Conservation (phyloP, 2,329 filamentous ascomycete genomes). For the Venturia oleaginea region DNA sequence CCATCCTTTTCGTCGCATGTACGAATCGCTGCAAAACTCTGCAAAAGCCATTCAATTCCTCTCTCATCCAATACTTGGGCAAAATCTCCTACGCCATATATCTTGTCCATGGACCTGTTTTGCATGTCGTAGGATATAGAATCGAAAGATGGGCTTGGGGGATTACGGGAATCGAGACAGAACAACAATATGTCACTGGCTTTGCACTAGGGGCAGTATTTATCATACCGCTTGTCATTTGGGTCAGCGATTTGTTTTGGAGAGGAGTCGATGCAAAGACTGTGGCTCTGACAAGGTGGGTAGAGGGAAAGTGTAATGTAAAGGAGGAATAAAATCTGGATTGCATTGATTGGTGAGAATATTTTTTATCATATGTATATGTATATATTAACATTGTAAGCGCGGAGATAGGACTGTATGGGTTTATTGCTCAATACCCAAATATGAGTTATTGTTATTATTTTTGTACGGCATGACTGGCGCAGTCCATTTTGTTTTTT, state of each 20-base stretch:
- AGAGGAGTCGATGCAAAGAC: constrained; percentile 15
- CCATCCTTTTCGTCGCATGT: constrained; percentile 13
- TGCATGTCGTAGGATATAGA: constrained; percentile 16
- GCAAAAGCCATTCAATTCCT: constrained; percentile 33
- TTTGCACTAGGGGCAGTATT: constrained; percentile 12
- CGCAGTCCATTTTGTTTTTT: no score
- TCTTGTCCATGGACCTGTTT: constrained; percentile 30
- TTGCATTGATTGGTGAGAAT: neutral
- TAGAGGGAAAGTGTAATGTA: constrained; percentile 14
- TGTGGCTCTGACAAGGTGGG: constrained; percentile 16
- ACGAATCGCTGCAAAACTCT: constrained; percentile 24
- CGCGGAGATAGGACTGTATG: neutral
- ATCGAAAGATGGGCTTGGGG: constrained; percentile 15
- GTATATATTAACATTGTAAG: neutral
- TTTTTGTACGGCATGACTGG: no score
- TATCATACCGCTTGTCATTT: constrained; percentile 14
- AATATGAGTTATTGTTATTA: neutral
- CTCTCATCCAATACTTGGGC: constrained; percentile 36
- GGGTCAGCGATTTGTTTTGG: constrained; percentile 17
- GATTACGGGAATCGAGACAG: constrained; percentile 15
- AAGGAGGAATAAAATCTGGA: neutral
- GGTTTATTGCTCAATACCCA: neutral
- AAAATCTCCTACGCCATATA: constrained; percentile 41
- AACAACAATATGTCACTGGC: constrained; percentile 14
- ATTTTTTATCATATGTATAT: no score